Conservation (phyloP, 2,329 filamentous ascomycete species). For the Beauveria scarabaeidicola region DNA sequence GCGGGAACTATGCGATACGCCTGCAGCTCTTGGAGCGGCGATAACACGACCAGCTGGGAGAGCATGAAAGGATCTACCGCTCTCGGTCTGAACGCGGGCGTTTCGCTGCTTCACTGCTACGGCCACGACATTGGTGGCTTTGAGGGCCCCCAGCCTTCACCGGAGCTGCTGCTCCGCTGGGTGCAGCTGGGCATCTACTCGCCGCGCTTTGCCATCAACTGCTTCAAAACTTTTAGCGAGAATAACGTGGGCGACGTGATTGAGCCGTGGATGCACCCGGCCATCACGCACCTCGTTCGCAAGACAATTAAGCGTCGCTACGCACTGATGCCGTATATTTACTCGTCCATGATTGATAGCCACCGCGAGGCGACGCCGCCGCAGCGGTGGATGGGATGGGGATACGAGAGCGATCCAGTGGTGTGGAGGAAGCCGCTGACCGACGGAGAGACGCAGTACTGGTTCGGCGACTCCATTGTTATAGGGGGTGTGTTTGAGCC, state of each 20-base stretch:
- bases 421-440: conserved; percentile 56
- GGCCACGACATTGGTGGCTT: conserved; percentile 71
- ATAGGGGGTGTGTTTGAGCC: conserved; percentile 60
- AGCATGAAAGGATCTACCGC: conserved; percentile 66
- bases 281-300: conserved; percentile 54
- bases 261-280: conserved; percentile 70
- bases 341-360: conserved; percentile 54
- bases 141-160: conserved; percentile 62
- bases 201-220: conserved; percentile 67
- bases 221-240: conserved; percentile 63
- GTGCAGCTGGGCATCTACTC: conserved; percentile 63
- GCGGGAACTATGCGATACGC: conserved; percentile 62
- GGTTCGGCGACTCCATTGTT: conserved; percentile 59
- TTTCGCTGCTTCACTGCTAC: conserved; percentile 60
- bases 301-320: conserved; percentile 62
- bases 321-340: conserved; percentile 63
- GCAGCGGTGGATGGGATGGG: conserved; percentile 67
- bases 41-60: conserved; percentile 67
- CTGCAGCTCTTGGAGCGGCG: conserved; percentile 65
- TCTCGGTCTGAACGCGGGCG: conserved; percentile 57
- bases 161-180: conserved; percentile 65
- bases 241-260: conserved; percentile 64
- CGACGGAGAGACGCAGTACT: conserved; percentile 62
- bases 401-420: conserved; percentile 56
- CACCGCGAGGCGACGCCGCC: conserved; percentile 54